Evolutionary conservation across 331 rosid genomes (phyloP).

Genomic region (Phaseolus coccineus): DNA sequence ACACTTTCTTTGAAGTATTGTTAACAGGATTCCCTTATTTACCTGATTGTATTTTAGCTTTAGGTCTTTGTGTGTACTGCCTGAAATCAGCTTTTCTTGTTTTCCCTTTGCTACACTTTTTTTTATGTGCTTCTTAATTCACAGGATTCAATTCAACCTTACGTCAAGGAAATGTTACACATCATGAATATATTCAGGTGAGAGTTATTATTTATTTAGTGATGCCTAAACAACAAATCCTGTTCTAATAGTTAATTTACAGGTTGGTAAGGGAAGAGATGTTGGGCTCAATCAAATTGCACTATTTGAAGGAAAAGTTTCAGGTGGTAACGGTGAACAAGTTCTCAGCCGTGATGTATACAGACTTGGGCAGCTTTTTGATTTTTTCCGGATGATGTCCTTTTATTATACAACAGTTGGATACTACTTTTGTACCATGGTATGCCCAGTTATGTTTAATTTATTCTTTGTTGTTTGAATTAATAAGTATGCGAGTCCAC

Average conservation of each 20-base stretch:
- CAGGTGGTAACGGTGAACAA: slow-evolving; percentile 97
- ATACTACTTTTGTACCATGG: slow-evolving; percentile 93
- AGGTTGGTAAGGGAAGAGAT: slow-evolving; percentile 98
- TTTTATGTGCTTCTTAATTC: slow-evolving; percentile 38
- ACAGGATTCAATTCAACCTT: slow-evolving; percentile 95
- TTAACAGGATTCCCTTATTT: not conserved
- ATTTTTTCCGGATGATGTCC: slow-evolving; percentile 96
- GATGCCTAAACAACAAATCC: slow-evolving; percentile 22
- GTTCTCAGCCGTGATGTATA: slow-evolving; percentile 97
- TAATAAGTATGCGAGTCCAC: not conserved
- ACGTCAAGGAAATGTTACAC: slow-evolving; percentile 93
- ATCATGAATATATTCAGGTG: slow-evolving; percentile 80
- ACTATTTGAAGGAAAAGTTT: slow-evolving; percentile 86
- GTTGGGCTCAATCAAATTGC: slow-evolving; percentile 98
- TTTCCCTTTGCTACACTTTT: not conserved
- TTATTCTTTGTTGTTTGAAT: slow-evolving; percentile 3
- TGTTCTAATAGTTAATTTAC: slow-evolving; percentile 50
- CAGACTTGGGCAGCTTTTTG: slow-evolving; percentile 96
- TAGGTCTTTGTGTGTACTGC: not conserved
- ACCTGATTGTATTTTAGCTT: not conserved
- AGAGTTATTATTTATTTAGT: slow-evolving; percentile 31
- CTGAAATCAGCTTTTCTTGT: not conserved
- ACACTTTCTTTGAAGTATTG: not conserved
- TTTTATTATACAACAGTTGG: slow-evolving; percentile 93
- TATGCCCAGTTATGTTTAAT: slow-evolving; percentile 41